These are phyloP conservation scores for Coix lacrymajobi DNA, from an alignment of 176 grass and related monocot species.

Conservation along the genomic window DNA sequence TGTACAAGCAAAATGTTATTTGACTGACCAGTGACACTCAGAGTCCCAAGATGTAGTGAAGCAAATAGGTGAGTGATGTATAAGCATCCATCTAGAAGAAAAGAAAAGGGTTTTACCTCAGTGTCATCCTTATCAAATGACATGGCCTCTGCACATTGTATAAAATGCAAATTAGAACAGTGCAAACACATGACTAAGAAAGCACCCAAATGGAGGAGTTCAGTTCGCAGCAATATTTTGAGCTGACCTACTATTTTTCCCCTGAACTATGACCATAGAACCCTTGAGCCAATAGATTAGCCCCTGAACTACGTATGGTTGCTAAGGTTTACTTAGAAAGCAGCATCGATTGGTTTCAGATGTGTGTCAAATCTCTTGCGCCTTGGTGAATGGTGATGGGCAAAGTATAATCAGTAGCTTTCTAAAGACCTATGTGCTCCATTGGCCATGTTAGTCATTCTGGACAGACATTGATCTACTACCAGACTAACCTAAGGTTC, in stretches of 20 bases:
- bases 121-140: slow-evolving; percentile 36
- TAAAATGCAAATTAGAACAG: slow-evolving; percentile 31
- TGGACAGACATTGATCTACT: not conserved
- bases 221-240: not conserved
- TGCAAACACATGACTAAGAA: not conserved
- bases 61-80: slow-evolving; percentile 8
- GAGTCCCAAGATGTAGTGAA: slow-evolving; percentile 3
- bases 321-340: not conserved
- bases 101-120: slow-evolving; percentile 46
- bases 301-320: not conserved
- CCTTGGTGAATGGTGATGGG: not conserved
- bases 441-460: not conserved
- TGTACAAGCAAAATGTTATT: slow-evolving; percentile 40
- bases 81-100: slow-evolving; percentile 4
- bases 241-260: not conserved
- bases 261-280: not conserved
- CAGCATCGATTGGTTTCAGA: not conserved
- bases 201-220: not conserved
- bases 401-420: not conserved
- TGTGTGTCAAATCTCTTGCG: not conserved
- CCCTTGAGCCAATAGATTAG: not conserved
- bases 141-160: slow-evolving; percentile 63
- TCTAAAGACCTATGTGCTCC: not conserved
- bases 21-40: not conserved
- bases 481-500: not conserved